Evolutionary conservation across 805 yeast genomes (phyloP), one percentile per base, ranked within the genome.

Genomic region (Barnettozyma siamensis): DNA sequence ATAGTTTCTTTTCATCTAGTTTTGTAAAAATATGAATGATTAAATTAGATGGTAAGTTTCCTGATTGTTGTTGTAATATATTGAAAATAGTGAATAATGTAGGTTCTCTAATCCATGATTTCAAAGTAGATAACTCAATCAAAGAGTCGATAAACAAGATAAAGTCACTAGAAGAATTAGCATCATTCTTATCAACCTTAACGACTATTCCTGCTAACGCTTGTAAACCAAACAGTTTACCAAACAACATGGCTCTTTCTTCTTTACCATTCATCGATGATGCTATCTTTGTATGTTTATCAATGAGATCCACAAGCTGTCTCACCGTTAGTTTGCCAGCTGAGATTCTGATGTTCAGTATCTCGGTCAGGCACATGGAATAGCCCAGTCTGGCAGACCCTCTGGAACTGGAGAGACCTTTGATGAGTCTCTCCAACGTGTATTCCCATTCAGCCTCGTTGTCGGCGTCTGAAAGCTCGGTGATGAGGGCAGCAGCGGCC

Each of bases 81-180:
- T 75, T 79, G 50, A 73, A 76, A 35, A 89, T 65, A 1, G 94
- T 83, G 54, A 71, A 85, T 52, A 85, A 69, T 31, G 87, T 71
- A 4, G 94, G 78, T 61, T 91, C 96, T 45, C 94, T 69, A 32
- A 89, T 73, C 97, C 97, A 89, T 1, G 85, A 75, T 58, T 89
- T 91, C 28, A 65, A 49, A 12, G 66, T 59, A 0, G 94, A 73
- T 41, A 89, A 65, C 19, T 74, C 77, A 5, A 86, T 58, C 29
- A 84, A 52, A 24, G 66, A 58, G 5, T 67, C 62, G 21, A 76
- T 59, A 34, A 81, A 73, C 11, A 62, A 58, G 15, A 55, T 45
- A 37, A 69, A 64, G 35, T 70, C 67, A 2, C 43, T 37, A 2
- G 52, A 50, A 1, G 44, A 29, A 5, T 55, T 47, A 16, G 34